phyloP scores from a whole-genome alignment of 306 rosid species.

The Senna tora region DNA sequence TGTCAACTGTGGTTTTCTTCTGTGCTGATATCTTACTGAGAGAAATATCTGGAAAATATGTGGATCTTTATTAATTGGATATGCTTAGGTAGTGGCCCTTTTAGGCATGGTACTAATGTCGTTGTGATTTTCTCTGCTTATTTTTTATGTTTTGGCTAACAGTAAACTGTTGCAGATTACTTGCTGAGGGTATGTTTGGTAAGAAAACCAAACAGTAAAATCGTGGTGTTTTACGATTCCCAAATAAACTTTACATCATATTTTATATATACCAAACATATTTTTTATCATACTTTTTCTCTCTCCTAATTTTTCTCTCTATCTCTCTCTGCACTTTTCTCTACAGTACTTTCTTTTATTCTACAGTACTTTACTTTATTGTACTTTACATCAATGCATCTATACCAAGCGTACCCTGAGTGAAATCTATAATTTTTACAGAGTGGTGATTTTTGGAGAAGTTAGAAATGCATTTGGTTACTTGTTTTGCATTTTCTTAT shows the following conservation, averaged over 20 bases:
- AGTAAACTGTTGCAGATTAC: background rate
- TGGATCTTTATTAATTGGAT: background rate
- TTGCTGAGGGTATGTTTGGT: no score
- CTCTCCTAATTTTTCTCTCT: no score
- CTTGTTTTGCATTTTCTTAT: constrained; percentile 1
- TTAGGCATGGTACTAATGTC: background rate
- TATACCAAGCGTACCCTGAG: no score
- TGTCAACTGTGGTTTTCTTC: background rate
- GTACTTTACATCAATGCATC: no score
- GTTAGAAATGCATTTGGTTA: background rate
- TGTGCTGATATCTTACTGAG: background rate
- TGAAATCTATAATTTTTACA: background rate
- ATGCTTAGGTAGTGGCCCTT: background rate
- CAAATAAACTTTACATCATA: no score
- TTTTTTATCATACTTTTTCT: no score
- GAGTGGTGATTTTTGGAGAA: background rate
- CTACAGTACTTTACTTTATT: no score
- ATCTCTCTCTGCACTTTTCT: no score
- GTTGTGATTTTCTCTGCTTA: background rate
- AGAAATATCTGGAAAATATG: background rate
- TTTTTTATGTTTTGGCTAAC: background rate
- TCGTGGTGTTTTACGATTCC: no score
- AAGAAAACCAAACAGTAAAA: no score
- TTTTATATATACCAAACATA: no score
- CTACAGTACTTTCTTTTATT: no score